Percentiles rank a stretch among this genome's conserved stretches.
Evolutionary conservation across 306 rosid species (phyloP).

Genomic region (Gleditsia sinensis): DNA sequence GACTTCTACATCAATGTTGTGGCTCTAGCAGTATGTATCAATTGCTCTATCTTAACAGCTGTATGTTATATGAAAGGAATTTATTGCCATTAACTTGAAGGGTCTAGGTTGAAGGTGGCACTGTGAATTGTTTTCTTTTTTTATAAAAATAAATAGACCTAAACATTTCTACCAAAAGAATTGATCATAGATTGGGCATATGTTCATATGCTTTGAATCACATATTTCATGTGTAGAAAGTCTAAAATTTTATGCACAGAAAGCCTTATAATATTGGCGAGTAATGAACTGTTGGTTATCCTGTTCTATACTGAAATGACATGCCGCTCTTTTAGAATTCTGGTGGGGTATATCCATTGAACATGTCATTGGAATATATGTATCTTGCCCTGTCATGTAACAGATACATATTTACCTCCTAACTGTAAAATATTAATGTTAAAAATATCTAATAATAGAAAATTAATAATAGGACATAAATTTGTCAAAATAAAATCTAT

Average conservation of each 20-base stretch:
- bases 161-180: neutral
- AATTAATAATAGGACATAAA: neutral
- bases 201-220: neutral
- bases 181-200: neutral
- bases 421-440: neutral
- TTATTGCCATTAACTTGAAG: conserved; percentile 10
- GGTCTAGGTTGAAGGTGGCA: conserved; percentile 21
- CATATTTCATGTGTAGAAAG: neutral
- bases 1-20: conserved; percentile 83
- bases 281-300: neutral
- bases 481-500: neutral
- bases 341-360: neutral
- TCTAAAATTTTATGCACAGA: neutral
- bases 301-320: neutral
- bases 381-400: neutral
- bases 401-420: neutral
- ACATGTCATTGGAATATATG: no score
- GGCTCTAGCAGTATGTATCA: conserved; percentile 69
- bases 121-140: neutral
- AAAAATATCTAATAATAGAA: neutral
- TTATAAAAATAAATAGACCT: neutral
- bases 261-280: neutral
- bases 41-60: conserved; percentile 28
- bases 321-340: neutral
- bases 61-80: conserved; percentile 8